phyloP scores from a whole-genome alignment of 768 basidiomycete genomes.

The Mycena maculata region DNA sequence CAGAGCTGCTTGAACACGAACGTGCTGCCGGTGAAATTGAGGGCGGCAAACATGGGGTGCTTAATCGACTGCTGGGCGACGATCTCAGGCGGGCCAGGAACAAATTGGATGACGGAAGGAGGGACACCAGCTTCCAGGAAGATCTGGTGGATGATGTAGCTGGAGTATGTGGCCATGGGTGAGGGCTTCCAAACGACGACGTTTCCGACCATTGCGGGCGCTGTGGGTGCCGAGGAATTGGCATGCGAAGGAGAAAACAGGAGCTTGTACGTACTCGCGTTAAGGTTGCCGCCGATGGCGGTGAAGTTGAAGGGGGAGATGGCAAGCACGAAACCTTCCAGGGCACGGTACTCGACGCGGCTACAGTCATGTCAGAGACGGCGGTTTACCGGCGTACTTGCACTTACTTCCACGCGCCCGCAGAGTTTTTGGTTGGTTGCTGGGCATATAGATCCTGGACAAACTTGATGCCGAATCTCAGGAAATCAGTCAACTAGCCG shows the following conservation, averaged over 20 bases:
- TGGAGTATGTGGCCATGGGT: slow-evolving; percentile 93
- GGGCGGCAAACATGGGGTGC: slow-evolving; percentile 82
- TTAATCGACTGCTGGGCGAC: slow-evolving; percentile 82
- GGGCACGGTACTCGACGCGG: slow-evolving; percentile 93
- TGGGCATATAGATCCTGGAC: slow-evolving; percentile 94
- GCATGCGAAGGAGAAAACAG: slow-evolving; percentile 1
- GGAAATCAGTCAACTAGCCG: slow-evolving; percentile 85
- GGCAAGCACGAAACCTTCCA: slow-evolving; percentile 99
- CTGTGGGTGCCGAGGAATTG: slow-evolving; percentile 47
- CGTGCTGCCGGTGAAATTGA: slow-evolving; percentile 98
- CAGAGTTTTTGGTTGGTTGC: slow-evolving; percentile 88
- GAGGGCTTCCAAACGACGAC: slow-evolving; percentile 98
- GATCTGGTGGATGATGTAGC: slow-evolving; percentile 92
- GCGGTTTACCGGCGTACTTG: neutral
- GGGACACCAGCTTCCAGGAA: slow-evolving; percentile 95
- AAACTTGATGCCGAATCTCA: slow-evolving; percentile 96
- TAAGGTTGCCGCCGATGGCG: slow-evolving; percentile 96
- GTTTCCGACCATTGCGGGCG: slow-evolving; percentile 94
- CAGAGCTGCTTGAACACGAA: slow-evolving; percentile 94
- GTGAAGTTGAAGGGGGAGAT: slow-evolving; percentile 99
- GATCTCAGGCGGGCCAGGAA: slow-evolving; percentile 88
- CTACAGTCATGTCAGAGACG: slow-evolving; percentile 51
- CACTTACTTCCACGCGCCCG: slow-evolving; percentile 93
- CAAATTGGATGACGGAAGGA: slow-evolving; percentile 95
- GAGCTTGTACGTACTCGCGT: slow-evolving; percentile 61